phyloP scores from a whole-genome alignment of 352 stramenopile species.

The Pythium scleroteichum region DNA sequence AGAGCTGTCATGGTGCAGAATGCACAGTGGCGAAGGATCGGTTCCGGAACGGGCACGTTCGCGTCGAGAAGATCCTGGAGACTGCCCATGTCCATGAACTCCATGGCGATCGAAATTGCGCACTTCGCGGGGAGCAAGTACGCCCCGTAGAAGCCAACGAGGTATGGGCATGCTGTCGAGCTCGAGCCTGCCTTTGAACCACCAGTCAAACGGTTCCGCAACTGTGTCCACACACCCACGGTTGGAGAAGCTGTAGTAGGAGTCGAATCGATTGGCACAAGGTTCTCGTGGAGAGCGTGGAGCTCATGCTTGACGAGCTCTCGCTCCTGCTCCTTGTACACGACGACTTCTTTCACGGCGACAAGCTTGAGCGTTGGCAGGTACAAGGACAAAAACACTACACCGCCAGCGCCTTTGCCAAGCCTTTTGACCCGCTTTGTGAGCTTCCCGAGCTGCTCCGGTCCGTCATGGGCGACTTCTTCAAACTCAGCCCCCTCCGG shows the following conservation, averaged over 20 bases:
- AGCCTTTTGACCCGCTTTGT: constrained; percentile 73
- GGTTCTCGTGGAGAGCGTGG: constrained; percentile 82
- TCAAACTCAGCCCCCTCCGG: constrained; percentile 71
- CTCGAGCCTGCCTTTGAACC: background rate
- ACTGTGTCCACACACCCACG: constrained; percentile 14
- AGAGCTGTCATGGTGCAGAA: constrained; percentile 84
- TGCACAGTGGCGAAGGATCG: constrained; percentile 68
- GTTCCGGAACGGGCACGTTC: constrained; percentile 48
- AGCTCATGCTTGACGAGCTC: constrained; percentile 88
- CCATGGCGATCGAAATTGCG: constrained; percentile 87
- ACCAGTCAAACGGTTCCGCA: constrained; percentile 3
- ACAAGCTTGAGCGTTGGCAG: constrained; percentile 82
- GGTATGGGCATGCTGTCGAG: constrained; percentile 54
- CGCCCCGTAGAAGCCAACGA: constrained; percentile 90
- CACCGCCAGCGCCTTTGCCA: constrained; percentile 82
- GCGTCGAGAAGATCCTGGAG: constrained; percentile 76
- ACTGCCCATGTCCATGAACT: constrained; percentile 92
- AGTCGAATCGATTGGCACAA: constrained; percentile 51
- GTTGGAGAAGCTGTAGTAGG: constrained; percentile 1
- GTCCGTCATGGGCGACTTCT: constrained; percentile 74
- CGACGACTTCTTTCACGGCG: constrained; percentile 82
- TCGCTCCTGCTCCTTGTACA: constrained; percentile 81
- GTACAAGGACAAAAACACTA: constrained; percentile 84
- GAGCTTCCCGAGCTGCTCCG: constrained; percentile 53
- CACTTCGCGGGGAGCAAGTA: constrained; percentile 77